A percentile compares a stretch with the other conserved stretches of the same genome.
Evolutionary conservation across 2,329 filamentous ascomycete genomes (phyloP).

Genomic region (Neurospora sp.): DNA sequence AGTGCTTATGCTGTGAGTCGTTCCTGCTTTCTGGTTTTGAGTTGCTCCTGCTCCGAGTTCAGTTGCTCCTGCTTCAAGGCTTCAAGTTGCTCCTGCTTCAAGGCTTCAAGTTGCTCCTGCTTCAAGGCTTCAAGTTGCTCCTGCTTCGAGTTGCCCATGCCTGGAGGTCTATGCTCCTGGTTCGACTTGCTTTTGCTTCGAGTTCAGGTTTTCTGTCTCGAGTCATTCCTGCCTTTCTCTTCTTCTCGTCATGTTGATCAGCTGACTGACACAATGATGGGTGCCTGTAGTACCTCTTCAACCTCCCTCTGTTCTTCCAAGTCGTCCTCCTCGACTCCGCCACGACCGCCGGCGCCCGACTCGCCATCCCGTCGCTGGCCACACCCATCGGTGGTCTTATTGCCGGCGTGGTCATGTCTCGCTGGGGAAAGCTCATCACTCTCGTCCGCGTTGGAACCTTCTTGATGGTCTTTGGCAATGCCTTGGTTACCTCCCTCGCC

Average conservation of each 20-base stretch:
- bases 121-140: conserved; percentile 36
- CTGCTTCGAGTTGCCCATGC: not conserved
- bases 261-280: not conserved
- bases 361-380: conserved; percentile 53
- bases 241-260: not conserved
- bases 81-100: conserved; percentile 29
- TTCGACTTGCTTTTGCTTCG: not conserved
- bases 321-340: conserved; percentile 54
- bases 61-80: conserved; percentile 22
- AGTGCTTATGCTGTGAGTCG: conserved; percentile 49
- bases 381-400: conserved; percentile 46
- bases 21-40: not conserved
- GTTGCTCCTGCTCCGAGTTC: not conserved
- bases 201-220: not conserved
- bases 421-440: conserved; percentile 39
- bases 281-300: conserved; percentile 47
- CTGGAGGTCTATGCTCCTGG: no score
- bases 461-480: conserved; percentile 44
- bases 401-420: conserved; percentile 49
- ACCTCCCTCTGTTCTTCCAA: conserved; percentile 61
- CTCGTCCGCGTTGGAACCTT: conserved; percentile 41
- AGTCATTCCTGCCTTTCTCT: not conserved
- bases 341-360: conserved; percentile 51
- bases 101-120: not conserved
- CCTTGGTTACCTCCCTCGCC: conserved; percentile 37